Evolutionary conservation across 2,329 filamentous ascomycete species (phyloP).

Genomic region (Lachnellula hyalina): DNA sequence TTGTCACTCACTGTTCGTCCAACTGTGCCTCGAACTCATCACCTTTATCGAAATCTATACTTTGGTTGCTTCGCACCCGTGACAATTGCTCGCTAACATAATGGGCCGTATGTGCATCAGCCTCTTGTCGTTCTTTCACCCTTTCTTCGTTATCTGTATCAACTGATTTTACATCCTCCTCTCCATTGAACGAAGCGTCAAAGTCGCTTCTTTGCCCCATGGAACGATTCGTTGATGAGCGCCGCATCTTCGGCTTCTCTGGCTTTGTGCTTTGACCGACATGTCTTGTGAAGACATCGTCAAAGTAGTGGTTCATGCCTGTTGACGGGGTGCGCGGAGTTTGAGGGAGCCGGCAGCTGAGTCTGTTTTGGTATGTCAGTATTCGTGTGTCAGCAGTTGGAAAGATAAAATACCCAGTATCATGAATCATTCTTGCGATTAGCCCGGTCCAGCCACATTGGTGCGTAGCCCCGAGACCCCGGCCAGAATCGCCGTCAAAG

Average conservation of each 20-base stretch:
- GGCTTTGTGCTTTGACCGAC: slow-evolving; percentile 31
- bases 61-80: slow-evolving; percentile 55
- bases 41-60: slow-evolving; percentile 36
- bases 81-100: slow-evolving; percentile 80
- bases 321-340: slow-evolving; percentile 83
- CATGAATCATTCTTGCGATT: slow-evolving; percentile 95
- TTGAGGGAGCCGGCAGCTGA: slow-evolving; percentile 86
- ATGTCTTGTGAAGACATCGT: slow-evolving; percentile 71
- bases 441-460: slow-evolving; percentile 96
- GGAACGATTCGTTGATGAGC: slow-evolving; percentile 76
- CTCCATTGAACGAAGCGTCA: slow-evolving; percentile 44
- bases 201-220: slow-evolving; percentile 83
- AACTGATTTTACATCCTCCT: slow-evolving; percentile 39
- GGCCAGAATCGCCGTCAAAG: slow-evolving; percentile 88
- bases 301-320: slow-evolving; percentile 90
- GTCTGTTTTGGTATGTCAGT: slow-evolving; percentile 49
- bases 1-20: slow-evolving; percentile 33
- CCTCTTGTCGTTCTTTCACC: slow-evolving; percentile 45
- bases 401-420: slow-evolving; percentile 70
- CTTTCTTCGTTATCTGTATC: slow-evolving; percentile 48
- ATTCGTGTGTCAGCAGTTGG: neutral
- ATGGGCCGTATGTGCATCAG: slow-evolving; percentile 67
- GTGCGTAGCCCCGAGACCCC: slow-evolving; percentile 85
- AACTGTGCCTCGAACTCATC: slow-evolving; percentile 59
- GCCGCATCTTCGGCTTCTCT: slow-evolving; percentile 54